Base-by-base conservation (phyloP, 257 asterid species). In the Ocimum tenuiflorum region DNA sequence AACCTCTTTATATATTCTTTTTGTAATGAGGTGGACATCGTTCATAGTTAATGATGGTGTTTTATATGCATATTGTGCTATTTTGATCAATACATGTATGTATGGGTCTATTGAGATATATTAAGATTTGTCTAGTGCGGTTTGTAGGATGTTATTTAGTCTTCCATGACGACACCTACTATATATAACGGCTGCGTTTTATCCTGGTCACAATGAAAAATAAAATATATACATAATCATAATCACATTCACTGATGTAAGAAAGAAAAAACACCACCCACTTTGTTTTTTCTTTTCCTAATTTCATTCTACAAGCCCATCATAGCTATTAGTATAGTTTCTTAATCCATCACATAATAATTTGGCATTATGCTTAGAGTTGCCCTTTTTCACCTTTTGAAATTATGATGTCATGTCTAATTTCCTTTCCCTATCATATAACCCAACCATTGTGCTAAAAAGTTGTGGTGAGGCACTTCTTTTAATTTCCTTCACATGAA, bases 351-450 rank as follows among this genome's bases (percentile, higher is more conserved):
- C 62, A 56, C 19, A 50, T 64, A 48, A 71, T 71, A 48, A 43
- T 70, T 47, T 57, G 48, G 72, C 77, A 75, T 78, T 75, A 75
- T 72, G 73, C 63, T 51, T 45, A 11, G 63, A 50, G 47, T 29
- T 59, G 47, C 71, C 65, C 70, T 73, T 13, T 19, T 59, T 13
- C 20, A 39, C 38, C 18, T 60, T 78, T 61, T 23, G 48, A 58
- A 39, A 71, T 66, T 15, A 70, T 65, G 19, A 23, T 71, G 80
- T 71, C 71, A 38, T 36, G 51, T 43, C 67, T 7, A 60, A 42
- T 22, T 75, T 58, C 31, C 62, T 48, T 54, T 75, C 54, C 60
- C 48, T 60, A 66, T 61, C 65, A 71, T 67, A 71, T 53, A 75
- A 57, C 69, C 46, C 8, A 24, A 60, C 66, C 66, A 12, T 35